Percentiles rank a stretch among this genome's conserved stretches.
These are phyloP conservation scores for Aegilops tauschii DNA, from an alignment of 176 grass and related monocot species.

Conservation along the genomic window DNA sequence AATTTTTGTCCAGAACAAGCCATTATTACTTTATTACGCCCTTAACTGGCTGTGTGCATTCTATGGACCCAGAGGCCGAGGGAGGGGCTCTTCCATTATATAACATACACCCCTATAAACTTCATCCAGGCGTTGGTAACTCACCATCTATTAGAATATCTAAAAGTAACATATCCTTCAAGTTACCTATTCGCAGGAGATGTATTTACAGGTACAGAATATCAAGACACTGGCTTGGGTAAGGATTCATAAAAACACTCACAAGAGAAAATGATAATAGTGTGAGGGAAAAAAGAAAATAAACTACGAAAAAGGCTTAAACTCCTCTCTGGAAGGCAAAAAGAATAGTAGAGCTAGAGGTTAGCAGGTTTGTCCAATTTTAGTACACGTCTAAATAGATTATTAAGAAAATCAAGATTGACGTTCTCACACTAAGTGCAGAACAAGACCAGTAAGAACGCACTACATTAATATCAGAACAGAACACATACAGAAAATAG, in stretches of 20 bases:
- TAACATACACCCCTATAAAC: background rate
- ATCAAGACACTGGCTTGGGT: background rate
- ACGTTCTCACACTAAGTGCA: background rate
- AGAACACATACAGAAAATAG: background rate
- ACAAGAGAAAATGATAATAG: background rate
- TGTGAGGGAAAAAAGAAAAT: background rate
- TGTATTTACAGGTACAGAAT: background rate
- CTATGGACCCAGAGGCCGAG: background rate
- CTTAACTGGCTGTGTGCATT: background rate
- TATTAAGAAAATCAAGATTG: constrained; percentile 7
- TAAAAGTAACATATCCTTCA: background rate
- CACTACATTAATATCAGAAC: background rate
- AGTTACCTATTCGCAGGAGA: background rate
- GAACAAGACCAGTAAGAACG: background rate
- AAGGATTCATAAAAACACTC: background rate
- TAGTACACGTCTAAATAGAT: background rate
- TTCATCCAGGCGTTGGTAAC: background rate
- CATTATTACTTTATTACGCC: background rate
- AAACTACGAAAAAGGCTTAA: background rate
- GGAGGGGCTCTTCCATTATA: background rate
- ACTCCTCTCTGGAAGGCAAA: background rate
- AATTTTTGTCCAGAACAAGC: background rate
- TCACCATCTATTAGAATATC: background rate
- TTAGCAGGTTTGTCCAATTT: background rate
- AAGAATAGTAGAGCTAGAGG: background rate